Conservation (phyloP, 2,329 filamentous ascomycete species). For the Mollisia scopiformis region DNA sequence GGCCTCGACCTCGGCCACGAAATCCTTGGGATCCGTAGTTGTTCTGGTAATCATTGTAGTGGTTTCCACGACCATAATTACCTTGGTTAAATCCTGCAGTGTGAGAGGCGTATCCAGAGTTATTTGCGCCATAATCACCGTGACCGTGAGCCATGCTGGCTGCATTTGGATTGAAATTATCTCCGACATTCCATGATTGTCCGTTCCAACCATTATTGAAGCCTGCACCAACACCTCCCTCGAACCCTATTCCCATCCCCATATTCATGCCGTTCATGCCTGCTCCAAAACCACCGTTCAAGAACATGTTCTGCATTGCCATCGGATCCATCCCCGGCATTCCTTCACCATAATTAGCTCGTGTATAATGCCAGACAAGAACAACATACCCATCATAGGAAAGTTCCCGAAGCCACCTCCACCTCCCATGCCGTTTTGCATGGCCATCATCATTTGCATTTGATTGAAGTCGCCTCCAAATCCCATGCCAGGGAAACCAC, state of each 20-base stretch:
- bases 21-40: constrained; percentile 64
- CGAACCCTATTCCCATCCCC: constrained; percentile 68
- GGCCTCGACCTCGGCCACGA: constrained; percentile 40
- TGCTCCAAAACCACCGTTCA: constrained; percentile 75
- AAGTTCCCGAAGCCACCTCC: constrained; percentile 59
- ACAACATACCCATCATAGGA: constrained; percentile 83
- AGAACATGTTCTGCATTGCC: constrained; percentile 75
- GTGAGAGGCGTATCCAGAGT: constrained; percentile 65
- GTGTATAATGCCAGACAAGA: neutral
- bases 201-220: constrained; percentile 81
- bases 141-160: constrained; percentile 74
- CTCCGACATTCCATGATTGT: constrained; percentile 80
- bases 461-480: constrained; percentile 67
- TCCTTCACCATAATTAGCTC: constrained; percentile 46
- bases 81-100: constrained; percentile 77
- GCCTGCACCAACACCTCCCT: constrained; percentile 62
- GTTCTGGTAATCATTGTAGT: constrained; percentile 74
- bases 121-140: constrained; percentile 81
- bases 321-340: constrained; percentile 85
- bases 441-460: constrained; percentile 78
- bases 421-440: constrained; percentile 67
- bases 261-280: constrained; percentile 83
- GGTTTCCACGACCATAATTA: constrained; percentile 72
- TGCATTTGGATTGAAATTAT: constrained; percentile 89
- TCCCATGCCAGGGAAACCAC: constrained; percentile 48